Evolutionary conservation across 2,329 filamentous ascomycete genomes (phyloP), one percentile per base, ranked within the genome.

Genomic region (Furcasterigmium sp.): DNA sequence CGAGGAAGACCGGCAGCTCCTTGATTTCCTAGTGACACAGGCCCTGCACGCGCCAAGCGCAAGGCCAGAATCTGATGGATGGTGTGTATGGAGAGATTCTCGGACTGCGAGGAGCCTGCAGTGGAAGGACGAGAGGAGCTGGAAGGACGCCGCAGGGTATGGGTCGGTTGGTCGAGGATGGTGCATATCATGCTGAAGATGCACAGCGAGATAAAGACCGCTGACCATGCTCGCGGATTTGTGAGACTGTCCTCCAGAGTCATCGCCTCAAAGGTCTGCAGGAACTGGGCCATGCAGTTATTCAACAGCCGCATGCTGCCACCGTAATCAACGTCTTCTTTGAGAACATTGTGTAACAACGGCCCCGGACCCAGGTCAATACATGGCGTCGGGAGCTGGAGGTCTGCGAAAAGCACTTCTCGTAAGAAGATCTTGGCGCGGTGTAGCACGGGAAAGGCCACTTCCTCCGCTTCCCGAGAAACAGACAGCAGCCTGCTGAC

Each of bases 111-210:
- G 8, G 25, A 11, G 10, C 36, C 36, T n/a, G 36, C 10, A 11
- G n/a, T 26, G 52, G 51, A 17, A n/a, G 38, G 11, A 7, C 23
- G 7, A 7, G 23, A 26, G 11, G 23, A 26, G 11, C 7, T 11
- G 11, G 23, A 26, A 26, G 11, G 23, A 7, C 23, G 23, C 23
- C 23, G 23, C 23, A 26, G 23, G 11, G 23, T 26, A 7, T 26
- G 23, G 7, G 11, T 11, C 7, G 34, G 42, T 29, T 78, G 73
- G 14, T 71, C 61, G 5, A 80, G 58, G 2, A 81, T 64, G 1
- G 75, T 75, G 39, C 71, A 69, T 17, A 73, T 67, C 21, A 76
- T 63, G 53, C 75, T 80, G 52, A 81, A 78, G n/a, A 81, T 72
- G 55, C 76, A 79, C 15, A 81, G 57, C 11, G 77, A 72, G 39